Conservation (phyloP, 352 stramenopile genomes). For the Pythium biforme region DNA sequence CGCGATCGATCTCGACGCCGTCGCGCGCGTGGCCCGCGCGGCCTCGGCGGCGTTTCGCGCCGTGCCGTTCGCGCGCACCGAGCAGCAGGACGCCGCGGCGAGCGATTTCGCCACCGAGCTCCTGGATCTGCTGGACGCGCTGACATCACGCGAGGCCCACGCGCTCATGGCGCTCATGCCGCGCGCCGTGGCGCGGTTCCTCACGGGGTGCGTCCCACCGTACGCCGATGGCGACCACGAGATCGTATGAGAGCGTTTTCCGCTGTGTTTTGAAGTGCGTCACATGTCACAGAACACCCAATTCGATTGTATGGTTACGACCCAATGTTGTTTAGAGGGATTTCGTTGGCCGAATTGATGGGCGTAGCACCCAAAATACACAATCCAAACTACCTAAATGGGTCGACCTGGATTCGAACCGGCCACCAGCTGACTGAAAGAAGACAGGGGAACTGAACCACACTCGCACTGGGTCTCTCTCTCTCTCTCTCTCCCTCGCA, state of each 20-base stretch:
- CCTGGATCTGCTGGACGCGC: conserved; percentile 13
- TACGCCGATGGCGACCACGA: conserved; percentile 1
- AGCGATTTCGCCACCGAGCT: conserved; percentile 61
- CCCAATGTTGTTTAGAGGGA: not conserved
- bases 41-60: conserved; percentile 47
- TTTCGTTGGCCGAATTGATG: not conserved
- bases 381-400: too few species aligned
- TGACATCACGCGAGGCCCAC: conserved; percentile 13
- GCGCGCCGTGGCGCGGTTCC: conserved; percentile 4
- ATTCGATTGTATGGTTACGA: not conserved
- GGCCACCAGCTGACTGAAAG: not conserved
- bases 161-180: conserved; percentile 13
- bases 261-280: not conserved
- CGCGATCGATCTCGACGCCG: conserved; percentile 44
- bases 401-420: too few species aligned
- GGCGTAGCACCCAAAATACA: not conserved
- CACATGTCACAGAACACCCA: conserved; percentile 1
- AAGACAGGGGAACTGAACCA: not conserved
- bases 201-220: not conserved
- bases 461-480: not conserved
- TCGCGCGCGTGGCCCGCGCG: conserved; percentile 59
- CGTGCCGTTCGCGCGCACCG: conserved; percentile 54
- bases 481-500: not conserved
- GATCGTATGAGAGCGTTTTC: conserved; percentile 14
- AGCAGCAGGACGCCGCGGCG: conserved; percentile 53